A percentile compares a stretch with the other conserved stretches of the same genome.
phyloP scores from a whole-genome alignment of 345 rosid species.

The Corchorus olitorius region DNA sequence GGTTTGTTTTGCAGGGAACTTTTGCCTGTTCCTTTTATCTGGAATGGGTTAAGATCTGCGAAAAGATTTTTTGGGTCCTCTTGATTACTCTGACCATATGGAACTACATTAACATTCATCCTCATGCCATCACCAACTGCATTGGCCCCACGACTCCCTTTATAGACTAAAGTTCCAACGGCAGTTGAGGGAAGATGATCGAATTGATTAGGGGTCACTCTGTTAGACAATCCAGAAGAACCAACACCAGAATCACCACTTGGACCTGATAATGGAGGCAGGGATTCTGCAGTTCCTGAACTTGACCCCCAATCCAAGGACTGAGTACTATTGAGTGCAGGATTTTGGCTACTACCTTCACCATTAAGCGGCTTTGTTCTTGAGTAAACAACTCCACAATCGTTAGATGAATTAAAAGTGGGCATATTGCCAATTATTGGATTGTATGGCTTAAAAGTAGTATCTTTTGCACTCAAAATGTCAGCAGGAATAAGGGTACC shows the following conservation, averaged over 20 bases:
- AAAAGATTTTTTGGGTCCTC: constrained; percentile 83
- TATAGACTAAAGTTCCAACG: constrained; percentile 49
- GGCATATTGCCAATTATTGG: constrained; percentile 51
- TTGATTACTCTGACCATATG: constrained; percentile 60
- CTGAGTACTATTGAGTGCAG: constrained; percentile 35
- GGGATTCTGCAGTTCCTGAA: constrained; percentile 41
- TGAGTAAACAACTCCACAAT: constrained; percentile 39
- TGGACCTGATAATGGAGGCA: constrained; percentile 35
- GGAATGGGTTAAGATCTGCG: constrained; percentile 95
- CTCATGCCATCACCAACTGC: constrained; percentile 57
- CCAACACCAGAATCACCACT: constrained; percentile 49
- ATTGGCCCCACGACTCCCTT: constrained; percentile 63
- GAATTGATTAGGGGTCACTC: constrained; percentile 46
- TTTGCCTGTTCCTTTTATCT: constrained; percentile 79
- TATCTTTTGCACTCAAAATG: constrained; percentile 60
- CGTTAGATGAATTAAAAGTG: constrained; percentile 43
- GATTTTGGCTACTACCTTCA: constrained; percentile 72
- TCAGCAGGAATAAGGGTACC: constrained; percentile 99
- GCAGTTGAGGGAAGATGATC: constrained; percentile 53
- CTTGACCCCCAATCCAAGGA: constrained; percentile 40
- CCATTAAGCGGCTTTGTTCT: constrained; percentile 53
- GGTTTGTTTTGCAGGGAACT: constrained; percentile 52
- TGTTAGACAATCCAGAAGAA: constrained; percentile 52
- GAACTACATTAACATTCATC: constrained; percentile 73
- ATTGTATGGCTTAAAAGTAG: constrained; percentile 47